Conservation (phyloP, 2,329 filamentous ascomycete genomes). For the Tolypocladium inflatum region DNA sequence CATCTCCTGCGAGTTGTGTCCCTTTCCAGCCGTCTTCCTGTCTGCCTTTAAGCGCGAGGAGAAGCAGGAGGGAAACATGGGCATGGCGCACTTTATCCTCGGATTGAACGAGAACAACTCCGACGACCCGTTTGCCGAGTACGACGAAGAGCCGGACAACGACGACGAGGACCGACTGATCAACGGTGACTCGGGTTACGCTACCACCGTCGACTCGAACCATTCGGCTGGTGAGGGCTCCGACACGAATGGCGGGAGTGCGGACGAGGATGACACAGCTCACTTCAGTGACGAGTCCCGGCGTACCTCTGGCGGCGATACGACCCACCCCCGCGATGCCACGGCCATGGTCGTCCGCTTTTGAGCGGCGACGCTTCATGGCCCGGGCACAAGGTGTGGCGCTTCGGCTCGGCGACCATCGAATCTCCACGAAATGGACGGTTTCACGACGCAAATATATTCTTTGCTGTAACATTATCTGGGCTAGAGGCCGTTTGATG, state of each 20-base stretch:
- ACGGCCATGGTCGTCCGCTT: background rate
- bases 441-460: background rate
- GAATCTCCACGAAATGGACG: background rate
- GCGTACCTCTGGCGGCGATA: background rate
- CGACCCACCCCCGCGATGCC: background rate
- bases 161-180: constrained; percentile 8
- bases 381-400: background rate
- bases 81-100: constrained; percentile 18
- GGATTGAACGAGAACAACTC: constrained; percentile 9
- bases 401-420: background rate
- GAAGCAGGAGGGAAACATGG: constrained; percentile 13
- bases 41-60: constrained; percentile 8
- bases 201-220: background rate
- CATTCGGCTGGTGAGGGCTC: background rate
- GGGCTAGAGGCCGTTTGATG: background rate
- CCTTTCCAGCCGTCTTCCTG: constrained; percentile 14
- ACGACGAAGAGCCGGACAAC: constrained; percentile 27
- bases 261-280: background rate
- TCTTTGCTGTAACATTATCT: background rate
- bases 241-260: background rate
- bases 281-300: background rate
- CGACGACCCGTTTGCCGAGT: constrained; percentile 25
- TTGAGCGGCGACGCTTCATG: background rate
- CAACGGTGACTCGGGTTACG: constrained; percentile 10
- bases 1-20: constrained; percentile 33